Base-by-base conservation (phyloP, 106 monocot species). In the Triglochin maritima region DNA sequence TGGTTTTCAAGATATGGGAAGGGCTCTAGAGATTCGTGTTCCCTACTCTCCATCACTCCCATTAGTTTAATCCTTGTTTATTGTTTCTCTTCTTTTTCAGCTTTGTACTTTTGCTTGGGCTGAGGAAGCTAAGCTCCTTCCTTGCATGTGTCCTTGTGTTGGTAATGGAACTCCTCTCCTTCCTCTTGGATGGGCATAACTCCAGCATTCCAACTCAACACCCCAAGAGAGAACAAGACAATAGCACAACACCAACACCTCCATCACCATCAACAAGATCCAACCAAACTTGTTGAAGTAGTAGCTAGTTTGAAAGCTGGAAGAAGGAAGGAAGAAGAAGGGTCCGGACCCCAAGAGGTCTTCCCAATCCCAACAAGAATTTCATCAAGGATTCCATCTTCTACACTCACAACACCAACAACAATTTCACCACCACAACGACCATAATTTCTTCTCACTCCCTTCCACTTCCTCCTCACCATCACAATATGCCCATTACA, bases 321-420 rank as follows among this genome's bases (percentile, higher is more conserved):
- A 70, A 62, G 77, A 17, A 61, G 50, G 47, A 47, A 50, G 56
- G 51, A 69, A 10, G 76, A 64, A 44, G 63, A 65, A 77, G 80
- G 79, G 65, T 77, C 74, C 77, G 74, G 82, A 80, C 77, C 82
- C 83, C 69, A 55, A 68, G 79, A 72, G 71, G 82, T 47, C 73
- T 52, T 71, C 9, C 45, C 69, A 56, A 60, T 55, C 72, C 50
- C 81, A 56, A 6, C 71, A 62, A 4, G 62, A 44, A 0, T 55
- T 62, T n/a, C 41, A 50, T 46, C 46, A 50, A 15, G 48, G 59
- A 44, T 76, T 72, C 68, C 72, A 77, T 52, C 64, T 69, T 8
- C 72, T 53, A 17, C 79, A 50, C 71, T 17, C 59, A 5, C 49
- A 15, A 5, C 56, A 61, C 9, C 75, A 63, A 41, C 46, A 60